Evolutionary conservation across 2,329 filamentous ascomycete species (phyloP), one percentile per base, ranked within the genome.

Genomic region (Colletotrichum siamense): DNA sequence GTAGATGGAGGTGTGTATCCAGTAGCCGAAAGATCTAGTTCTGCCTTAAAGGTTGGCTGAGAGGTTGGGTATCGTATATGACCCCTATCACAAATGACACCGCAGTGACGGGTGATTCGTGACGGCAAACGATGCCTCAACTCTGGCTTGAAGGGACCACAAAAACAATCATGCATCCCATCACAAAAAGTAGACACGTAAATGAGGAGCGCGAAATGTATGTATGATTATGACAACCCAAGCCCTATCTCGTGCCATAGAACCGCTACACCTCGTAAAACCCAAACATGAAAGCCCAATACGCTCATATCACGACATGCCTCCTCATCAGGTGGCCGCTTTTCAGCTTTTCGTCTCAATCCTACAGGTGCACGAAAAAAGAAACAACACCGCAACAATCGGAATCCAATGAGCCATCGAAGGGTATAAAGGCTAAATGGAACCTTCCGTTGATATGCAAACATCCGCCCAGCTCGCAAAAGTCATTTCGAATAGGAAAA

Each of bases 211-310:
- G 28, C 30, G 62, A 16, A 69, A 69, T 49, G n/a, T 28, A 28
- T 28, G 30, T 70, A 55, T 73, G 36, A 64, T 73, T 73, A 70
- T 73, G 66, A 30, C 57, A 57, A 26, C 44, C 28, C 30, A 30
- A 2, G 28, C 28, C 49, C 24, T 59, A n/a, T 61, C 13, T n/a
- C 32, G 28, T 61, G 52, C 36, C 57, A 73, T 22, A 28, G n/a
- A 63, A 34, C 66, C 71, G 71, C 57, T 64, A 61, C 39, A 59
- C 70, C 70, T 73, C 70, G 64, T 73, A 28, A 69, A 69, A 34
- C 24, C 55, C 66, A 22, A 44, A 39, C 32, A 69, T 44, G 18
- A 28, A 61, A 69, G 24, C 18, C 24, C 32, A 62, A 69, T 28
- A 70, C 66, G 66, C 66, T 73, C 71, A 55, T n/a, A 44, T 73